Evolutionary conservation across 495 filamentous ascomycete species (phyloP), one percentile per base, ranked within the genome.

Genomic region (Tetracladium marchalianum): DNA sequence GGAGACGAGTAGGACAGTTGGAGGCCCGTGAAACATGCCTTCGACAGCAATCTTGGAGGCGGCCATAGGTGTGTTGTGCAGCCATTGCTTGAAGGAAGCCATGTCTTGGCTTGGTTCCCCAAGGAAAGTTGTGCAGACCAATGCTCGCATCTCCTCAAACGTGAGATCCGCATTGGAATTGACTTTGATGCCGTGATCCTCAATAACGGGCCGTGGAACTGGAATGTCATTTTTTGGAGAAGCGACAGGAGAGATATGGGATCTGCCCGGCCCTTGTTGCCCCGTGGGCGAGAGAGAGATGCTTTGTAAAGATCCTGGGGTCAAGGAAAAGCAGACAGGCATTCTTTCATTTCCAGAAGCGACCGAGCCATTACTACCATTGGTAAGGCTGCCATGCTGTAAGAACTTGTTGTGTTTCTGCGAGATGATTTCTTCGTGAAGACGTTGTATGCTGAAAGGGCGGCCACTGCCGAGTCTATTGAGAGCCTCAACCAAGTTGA

Each of bases 11-110:
- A 78, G 52, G 61, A 76, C 73, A 1, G 73, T 76, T 11, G 74
- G 73, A 10, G 73, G 73, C 0, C 74, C 74, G 17, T 76, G 57
- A 50, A 78, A 78, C 66, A 76, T 76, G 50, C 72, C 74, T 56
- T 78, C 73, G 5, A 78, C 73, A 5, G 68, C 62, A 38, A 76
- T 69, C 40, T 72, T 72, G 5, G 70, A 68, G 16, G 66, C 67
- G 9, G 66, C 61, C 1, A 64, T 52, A 3, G 72, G 69, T 15
- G 62, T 66, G 44, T 67, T 71, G 34, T 70, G 66, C 10, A 78
- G 63, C 73, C 74, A 76, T 39, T 76, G 70, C 58, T 74, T 69
- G 51, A 76, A 76, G 34, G 66, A 75, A 19, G 66, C 64, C 72
- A 78, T 76, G 35, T 76, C 74, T 8, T 70, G 66, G 45, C 69